Base-by-base conservation (phyloP, 352 stramenopile genomes). In the Aphanomyces cochlioides region DNA sequence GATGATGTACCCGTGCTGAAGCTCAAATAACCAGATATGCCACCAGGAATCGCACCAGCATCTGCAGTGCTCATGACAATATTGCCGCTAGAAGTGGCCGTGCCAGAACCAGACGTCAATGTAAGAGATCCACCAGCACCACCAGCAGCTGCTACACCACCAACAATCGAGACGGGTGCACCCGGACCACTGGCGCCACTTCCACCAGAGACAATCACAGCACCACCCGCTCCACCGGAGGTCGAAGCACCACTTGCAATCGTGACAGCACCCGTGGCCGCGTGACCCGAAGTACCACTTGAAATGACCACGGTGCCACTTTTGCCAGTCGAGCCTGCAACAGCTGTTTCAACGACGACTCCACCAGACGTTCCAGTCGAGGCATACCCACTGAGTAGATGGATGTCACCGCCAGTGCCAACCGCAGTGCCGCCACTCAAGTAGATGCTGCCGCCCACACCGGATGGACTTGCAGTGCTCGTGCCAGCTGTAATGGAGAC, bases 231-330 rank as follows among this genome's bases (percentile, higher is more conserved):
- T 47, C 41, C 57, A 50, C 36, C 47, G n/a, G 15, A 45, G 39
- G 15, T 66, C 12, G 37, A 53, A 64, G 8, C 13, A 15, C 60
- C 60, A 8, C 19, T 39, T 4, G 40, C 69, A 67, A 82, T 43
- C 4, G 47, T 68, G 34, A 84, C 77, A 13, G 47, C 56, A 6
- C 78, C 76, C 39, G 76, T 76, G 54, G 72, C 72, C 50, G 75
- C 76, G 58, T 71, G 48, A 37, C 57, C 70, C 4, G 71, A 76
- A 65, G 37, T 58, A 3, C 78, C 78, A 47, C 78, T 76, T 15
- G 76, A 74, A 7, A 84, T 50, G 10, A 60, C 66, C 36, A 84
- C 74, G 0, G 47, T 34, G 4, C 75, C 77, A 40, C 75, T 68
- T 21, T 58, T 19, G 47, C 60, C 60, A 1, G 15, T 5, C 10